Evolutionary conservation across 2,329 filamentous ascomycete genomes (phyloP).

Genomic region (Trichoderma brevicompactum): DNA sequence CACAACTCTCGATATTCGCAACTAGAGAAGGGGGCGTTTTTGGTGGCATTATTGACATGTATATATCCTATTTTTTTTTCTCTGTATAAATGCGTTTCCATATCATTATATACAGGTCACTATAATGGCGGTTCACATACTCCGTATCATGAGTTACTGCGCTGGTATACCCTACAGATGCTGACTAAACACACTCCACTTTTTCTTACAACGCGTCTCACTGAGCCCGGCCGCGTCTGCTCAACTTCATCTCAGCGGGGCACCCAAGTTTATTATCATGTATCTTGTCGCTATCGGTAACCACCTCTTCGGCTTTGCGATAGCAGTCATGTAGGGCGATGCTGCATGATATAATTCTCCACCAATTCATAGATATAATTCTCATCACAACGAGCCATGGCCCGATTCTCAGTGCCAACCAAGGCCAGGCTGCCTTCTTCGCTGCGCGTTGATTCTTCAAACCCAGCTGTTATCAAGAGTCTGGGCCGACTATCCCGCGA

Average conservation of each 20-base stretch:
- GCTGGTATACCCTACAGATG: too few species aligned
- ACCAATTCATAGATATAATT: neutral
- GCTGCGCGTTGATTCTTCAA: slow-evolving; percentile 68
- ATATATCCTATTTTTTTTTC: neutral
- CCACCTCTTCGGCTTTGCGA: neutral
- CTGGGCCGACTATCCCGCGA: slow-evolving; percentile 72
- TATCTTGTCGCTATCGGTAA: neutral
- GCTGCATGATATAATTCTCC: slow-evolving; percentile 9
- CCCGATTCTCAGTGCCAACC: slow-evolving; percentile 69
- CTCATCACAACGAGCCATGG: slow-evolving; percentile 44
- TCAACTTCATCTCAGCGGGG: slow-evolving; percentile 10
- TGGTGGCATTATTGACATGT: neutral
- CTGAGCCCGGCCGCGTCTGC: slow-evolving; percentile 7
- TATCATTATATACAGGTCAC: too few species aligned
- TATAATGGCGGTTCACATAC: neutral
- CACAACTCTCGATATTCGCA: too few species aligned
- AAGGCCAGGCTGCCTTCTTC: slow-evolving; percentile 72
- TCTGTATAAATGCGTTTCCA: neutral
- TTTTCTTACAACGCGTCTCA: slow-evolving; percentile 23
- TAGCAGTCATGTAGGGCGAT: slow-evolving; percentile 18
- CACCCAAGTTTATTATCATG: slow-evolving; percentile 1
- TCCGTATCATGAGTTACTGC: neutral
- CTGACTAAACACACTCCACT: slow-evolving; percentile 10
- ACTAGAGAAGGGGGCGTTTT: neutral
- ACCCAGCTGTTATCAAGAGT: slow-evolving; percentile 66